Conservation (phyloP, 2,329 filamentous ascomycete genomes). For the Diaporthe sp. region DNA sequence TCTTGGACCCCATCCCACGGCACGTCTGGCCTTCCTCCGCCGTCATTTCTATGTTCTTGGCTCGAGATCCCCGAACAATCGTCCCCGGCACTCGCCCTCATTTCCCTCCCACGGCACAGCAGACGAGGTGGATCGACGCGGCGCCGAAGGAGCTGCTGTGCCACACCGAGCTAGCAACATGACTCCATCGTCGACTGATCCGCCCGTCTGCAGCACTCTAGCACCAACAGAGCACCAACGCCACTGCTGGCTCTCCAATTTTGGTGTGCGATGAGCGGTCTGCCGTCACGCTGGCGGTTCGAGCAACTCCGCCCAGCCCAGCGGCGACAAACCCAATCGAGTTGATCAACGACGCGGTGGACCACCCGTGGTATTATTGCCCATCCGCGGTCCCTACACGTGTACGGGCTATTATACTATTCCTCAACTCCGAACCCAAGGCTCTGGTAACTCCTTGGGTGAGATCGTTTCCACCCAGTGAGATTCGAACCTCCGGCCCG, state of each 20-base stretch:
- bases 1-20: not conserved
- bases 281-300: not conserved
- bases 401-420: too few relatives aligned
- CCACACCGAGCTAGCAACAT: not conserved
- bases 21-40: not conserved
- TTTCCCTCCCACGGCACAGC: constrained; percentile 12
- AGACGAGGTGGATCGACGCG: constrained; percentile 7
- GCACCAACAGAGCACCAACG: constrained; percentile 22
- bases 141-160: constrained; percentile 28
- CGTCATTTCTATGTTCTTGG: not conserved
- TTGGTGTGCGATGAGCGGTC: not conserved
- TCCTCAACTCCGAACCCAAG: not conserved
- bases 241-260: not conserved
- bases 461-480: not conserved
- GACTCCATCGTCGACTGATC: constrained; percentile 29
- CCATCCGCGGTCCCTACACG: not conserved
- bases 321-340: not conserved
- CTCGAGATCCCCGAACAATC: not conserved
- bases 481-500: not conserved
- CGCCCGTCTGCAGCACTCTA: constrained; percentile 9
- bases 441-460: not conserved
- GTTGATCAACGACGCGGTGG: not conserved
- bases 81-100: not conserved
- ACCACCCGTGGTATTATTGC: not conserved
- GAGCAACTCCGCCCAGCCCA: not conserved